Evolutionary conservation across 1,139 yeast species (phyloP).

Genomic region (Candida tunisiensis): DNA sequence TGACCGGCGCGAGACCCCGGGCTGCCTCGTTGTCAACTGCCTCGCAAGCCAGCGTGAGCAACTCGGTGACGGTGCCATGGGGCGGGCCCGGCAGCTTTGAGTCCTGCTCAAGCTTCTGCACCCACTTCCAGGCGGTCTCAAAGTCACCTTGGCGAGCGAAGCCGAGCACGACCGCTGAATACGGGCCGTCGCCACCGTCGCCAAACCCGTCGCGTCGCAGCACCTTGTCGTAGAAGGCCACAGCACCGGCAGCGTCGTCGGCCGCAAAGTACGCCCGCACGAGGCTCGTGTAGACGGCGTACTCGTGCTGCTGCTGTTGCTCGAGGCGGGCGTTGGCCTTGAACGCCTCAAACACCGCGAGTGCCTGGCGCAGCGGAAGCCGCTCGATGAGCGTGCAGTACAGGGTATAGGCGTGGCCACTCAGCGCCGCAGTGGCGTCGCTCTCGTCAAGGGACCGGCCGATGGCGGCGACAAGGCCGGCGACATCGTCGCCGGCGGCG

Average conservation of each 20-base stretch:
- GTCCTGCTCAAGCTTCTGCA: slow-evolving; percentile 11
- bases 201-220: slow-evolving; percentile 1
- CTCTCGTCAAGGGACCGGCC: too few species aligned
- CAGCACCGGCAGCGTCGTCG: slow-evolving; percentile 11
- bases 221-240: slow-evolving; percentile 12
- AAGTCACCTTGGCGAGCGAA: slow-evolving; percentile 13
- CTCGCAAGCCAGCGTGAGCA: neutral
- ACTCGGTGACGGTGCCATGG: neutral
- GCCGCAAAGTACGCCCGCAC: slow-evolving; percentile 15
- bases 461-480: too few species aligned
- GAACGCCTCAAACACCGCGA: too few species aligned
- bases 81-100: neutral
- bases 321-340: too few species aligned
- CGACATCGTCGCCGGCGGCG: too few species aligned
- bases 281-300: slow-evolving; percentile 13
- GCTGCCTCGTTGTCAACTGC: neutral
- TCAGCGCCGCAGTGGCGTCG: too few species aligned
- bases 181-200: neutral
- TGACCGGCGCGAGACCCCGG: neutral
- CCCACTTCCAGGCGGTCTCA: slow-evolving; percentile 19
- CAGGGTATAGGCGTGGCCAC: too few species aligned
- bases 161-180: slow-evolving; percentile 10
- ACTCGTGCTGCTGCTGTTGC: slow-evolving; percentile 5
- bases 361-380: too few species aligned
- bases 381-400: too few species aligned